Percentiles rank a stretch among this genome's conserved stretches.
phyloP scores from a whole-genome alignment of 805 yeast genomes.

The Nakazawaea wickerhamii region DNA sequence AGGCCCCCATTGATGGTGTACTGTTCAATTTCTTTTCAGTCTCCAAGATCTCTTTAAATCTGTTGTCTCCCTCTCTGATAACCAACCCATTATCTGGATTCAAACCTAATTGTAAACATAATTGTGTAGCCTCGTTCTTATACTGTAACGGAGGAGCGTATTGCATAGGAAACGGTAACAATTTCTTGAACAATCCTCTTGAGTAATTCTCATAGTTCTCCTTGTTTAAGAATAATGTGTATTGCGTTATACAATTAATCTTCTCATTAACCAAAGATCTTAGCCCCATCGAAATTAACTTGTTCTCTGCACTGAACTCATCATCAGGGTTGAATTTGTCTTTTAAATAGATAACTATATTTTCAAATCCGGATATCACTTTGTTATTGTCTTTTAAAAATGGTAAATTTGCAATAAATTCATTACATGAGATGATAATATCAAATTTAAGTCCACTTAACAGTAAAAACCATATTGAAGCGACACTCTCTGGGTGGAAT shows the following conservation, averaged over 20 bases:
- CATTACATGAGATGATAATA: conserved; percentile 53
- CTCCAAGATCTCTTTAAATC: conserved; percentile 21
- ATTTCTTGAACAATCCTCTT: conserved; percentile 44
- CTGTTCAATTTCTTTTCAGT: conserved; percentile 21
- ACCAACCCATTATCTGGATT: conserved; percentile 25
- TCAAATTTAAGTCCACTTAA: conserved; percentile 23
- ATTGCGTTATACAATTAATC: conserved; percentile 44
- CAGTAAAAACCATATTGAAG: conserved; percentile 37
- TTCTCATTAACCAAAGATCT: conserved; percentile 36
- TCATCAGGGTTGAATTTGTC: conserved; percentile 12
- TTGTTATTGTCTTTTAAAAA: conserved; percentile 25
- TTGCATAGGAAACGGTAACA: conserved; percentile 70
- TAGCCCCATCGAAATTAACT: conserved; percentile 40
- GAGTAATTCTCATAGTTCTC: conserved; percentile 57
- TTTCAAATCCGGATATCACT: conserved; percentile 36
- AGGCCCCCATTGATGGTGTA: conserved; percentile 24
- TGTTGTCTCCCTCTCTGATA: conserved; percentile 22
- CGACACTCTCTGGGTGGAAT: conserved; percentile 48
- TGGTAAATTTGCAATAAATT: conserved; percentile 50
- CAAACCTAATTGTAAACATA: conserved; percentile 29
- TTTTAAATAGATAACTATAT: conserved; percentile 30
- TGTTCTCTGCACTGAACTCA: conserved; percentile 18
- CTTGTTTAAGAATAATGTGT: conserved; percentile 50
- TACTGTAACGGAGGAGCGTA: conserved; percentile 56
- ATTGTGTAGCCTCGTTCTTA: conserved; percentile 26